Percentiles rank a stretch among this genome's conserved stretches.
phyloP scores from a whole-genome alignment of 108 stramenopile species.

The Schizochytrium sp. region DNA sequence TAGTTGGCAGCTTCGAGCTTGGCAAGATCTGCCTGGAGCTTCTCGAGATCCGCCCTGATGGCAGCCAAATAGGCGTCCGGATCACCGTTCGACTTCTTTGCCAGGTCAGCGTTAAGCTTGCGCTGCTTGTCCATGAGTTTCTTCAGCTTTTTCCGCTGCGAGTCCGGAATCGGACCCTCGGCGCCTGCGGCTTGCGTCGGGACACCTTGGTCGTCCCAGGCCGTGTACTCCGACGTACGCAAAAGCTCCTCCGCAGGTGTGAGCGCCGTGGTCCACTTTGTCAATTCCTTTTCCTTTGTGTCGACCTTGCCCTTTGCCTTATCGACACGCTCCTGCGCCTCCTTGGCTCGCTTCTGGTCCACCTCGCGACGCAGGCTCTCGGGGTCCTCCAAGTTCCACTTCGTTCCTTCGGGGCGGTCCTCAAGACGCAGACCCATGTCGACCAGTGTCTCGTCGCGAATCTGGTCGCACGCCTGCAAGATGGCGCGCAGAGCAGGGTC shows the following conservation, averaged over 20 bases:
- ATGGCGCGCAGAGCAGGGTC: conserved; percentile 30
- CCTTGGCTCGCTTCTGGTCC: conserved; percentile 55
- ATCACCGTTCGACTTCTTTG: not conserved
- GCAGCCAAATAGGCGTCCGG: not conserved
- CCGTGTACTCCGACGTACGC: conserved; percentile 34
- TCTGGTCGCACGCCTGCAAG: conserved; percentile 65
- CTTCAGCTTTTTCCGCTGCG: conserved; percentile 42
- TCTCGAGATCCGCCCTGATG: not conserved
- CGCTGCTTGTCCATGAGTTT: conserved; percentile 47
- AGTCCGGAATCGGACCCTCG: conserved; percentile 37
- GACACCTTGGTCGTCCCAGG: conserved; percentile 54
- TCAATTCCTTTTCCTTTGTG: conserved; percentile 39
- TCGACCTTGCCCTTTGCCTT: conserved; percentile 42
- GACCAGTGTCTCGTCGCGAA: conserved; percentile 76
- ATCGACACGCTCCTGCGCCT: conserved; percentile 26
- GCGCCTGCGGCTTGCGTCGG: conserved; percentile 44
- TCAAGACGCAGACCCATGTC: conserved; percentile 80
- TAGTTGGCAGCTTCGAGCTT: too few species aligned
- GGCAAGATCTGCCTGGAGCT: not conserved
- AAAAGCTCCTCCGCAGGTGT: conserved; percentile 33
- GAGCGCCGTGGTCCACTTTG: conserved; percentile 28
- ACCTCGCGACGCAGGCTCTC: conserved; percentile 63
- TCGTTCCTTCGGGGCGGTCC: conserved; percentile 47
- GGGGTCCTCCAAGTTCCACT: conserved; percentile 86
- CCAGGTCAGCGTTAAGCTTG: conserved; percentile 40